A percentile compares a stretch with the other conserved stretches of the same genome.
Conservation (phyloP, 2,329 filamentous ascomycete genomes). For the Geosmithia flava region DNA sequence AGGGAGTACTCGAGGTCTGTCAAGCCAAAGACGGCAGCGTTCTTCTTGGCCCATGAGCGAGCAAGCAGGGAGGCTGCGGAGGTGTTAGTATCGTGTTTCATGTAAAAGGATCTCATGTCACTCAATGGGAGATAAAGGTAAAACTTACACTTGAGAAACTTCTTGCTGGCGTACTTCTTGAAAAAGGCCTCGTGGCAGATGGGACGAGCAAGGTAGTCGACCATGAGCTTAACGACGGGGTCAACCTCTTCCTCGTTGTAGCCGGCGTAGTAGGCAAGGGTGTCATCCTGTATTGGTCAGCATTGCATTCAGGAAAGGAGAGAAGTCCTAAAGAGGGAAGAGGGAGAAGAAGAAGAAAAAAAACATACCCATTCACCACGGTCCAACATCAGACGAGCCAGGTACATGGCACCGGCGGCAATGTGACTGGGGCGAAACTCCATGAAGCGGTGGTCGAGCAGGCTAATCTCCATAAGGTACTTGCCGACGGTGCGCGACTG, state of each 20-base stretch:
- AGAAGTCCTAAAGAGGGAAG: neutral
- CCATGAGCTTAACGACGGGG: constrained; percentile 86
- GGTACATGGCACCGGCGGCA: constrained; percentile 88
- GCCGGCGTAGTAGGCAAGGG: constrained; percentile 79
- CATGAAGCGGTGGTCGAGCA: constrained; percentile 92
- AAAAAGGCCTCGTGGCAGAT: constrained; percentile 96
- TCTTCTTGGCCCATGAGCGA: constrained; percentile 86
- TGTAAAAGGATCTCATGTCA: neutral
- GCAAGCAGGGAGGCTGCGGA: constrained; percentile 75
- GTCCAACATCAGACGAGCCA: constrained; percentile 80
- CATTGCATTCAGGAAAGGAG: constrained; percentile 5
- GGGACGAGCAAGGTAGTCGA: constrained; percentile 87
- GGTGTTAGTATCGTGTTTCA: constrained; percentile 1
- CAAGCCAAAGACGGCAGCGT: constrained; percentile 45
- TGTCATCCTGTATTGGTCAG: constrained; percentile 53
- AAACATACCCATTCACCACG: constrained; percentile 76
- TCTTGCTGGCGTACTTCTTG: constrained; percentile 99
- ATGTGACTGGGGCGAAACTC: constrained; percentile 78
- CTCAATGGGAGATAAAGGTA: neutral
- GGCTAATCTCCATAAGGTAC: constrained; percentile 93
- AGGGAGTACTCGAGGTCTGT: constrained; percentile 33
- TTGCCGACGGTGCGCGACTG: constrained; percentile 95
- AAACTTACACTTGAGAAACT: constrained; percentile 86
- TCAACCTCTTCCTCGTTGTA: constrained; percentile 89
- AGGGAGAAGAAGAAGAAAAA: neutral